A percentile compares a stretch with the other conserved stretches of the same genome.
phyloP scores from a whole-genome alignment of 2,329 filamentous ascomycete species.

The Alternaria tenuissima region DNA sequence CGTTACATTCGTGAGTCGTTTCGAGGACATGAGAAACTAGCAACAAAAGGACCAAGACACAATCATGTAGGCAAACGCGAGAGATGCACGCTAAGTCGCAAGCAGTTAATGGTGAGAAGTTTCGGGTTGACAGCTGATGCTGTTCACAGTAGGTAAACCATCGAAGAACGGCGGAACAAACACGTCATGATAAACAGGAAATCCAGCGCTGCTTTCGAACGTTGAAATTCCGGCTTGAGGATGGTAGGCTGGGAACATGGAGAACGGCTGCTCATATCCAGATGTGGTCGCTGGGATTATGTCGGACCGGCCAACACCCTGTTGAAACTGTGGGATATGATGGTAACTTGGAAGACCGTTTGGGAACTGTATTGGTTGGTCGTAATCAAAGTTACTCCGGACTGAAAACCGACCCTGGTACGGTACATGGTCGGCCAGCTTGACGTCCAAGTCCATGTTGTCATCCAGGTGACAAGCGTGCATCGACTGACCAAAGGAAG shows the following conservation, averaged over 20 bases:
- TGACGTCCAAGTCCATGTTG: conserved; percentile 21
- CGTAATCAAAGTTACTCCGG: conserved; percentile 7
- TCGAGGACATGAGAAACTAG: neutral
- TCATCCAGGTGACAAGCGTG: conserved; percentile 12
- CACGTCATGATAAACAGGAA: conserved; percentile 8
- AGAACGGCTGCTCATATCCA: conserved; percentile 17
- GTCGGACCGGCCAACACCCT: neutral
- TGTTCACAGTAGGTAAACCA: conserved; percentile 16
- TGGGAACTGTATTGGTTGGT: conserved; percentile 16
- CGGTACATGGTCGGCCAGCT: conserved; percentile 8
- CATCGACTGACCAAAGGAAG: conserved; percentile 20
- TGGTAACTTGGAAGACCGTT: conserved; percentile 7
- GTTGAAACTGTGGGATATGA: conserved; percentile 1
- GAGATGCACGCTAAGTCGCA: neutral
- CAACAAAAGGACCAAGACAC: neutral
- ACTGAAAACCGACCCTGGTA: conserved; percentile 3
- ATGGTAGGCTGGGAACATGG: conserved; percentile 16
- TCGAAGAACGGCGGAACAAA: conserved; percentile 17
- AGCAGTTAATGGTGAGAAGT: neutral
- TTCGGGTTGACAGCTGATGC: conserved; percentile 1
- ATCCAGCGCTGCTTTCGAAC: conserved; percentile 9
- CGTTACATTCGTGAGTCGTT: conserved; percentile 18
- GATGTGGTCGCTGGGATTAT: neutral
- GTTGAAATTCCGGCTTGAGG: neutral
- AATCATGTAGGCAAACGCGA: neutral